A percentile compares a stretch with the other conserved stretches of the same genome.
Evolutionary conservation across 352 stramenopile species (phyloP).

Genomic region (Phytopythium mirpurense): DNA sequence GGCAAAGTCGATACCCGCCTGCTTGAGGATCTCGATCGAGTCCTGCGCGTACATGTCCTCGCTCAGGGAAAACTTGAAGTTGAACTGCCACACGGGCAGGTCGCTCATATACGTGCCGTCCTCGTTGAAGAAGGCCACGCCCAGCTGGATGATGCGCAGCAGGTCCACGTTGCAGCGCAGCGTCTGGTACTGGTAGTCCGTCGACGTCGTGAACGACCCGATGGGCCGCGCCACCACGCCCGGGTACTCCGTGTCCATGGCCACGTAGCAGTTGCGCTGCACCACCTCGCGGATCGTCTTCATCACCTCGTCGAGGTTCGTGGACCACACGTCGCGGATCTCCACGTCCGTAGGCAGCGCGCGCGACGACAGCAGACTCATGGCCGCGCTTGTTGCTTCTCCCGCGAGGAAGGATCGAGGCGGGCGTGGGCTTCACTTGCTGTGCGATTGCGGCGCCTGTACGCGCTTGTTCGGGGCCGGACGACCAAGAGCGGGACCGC

Average conservation of each 20-base stretch:
- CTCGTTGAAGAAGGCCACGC: constrained; percentile 96
- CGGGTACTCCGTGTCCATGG: constrained; percentile 99
- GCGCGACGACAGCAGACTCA: constrained; percentile 32
- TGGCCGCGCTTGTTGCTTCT: too few relatives aligned
- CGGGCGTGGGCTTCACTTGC: not conserved
- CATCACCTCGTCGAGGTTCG: constrained; percentile 95
- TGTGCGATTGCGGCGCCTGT: not conserved
- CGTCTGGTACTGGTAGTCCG: constrained; percentile 98
- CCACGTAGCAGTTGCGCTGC: constrained; percentile 96
- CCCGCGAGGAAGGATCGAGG: too few relatives aligned
- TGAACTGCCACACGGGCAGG: constrained; percentile 99
- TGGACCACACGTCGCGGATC: constrained; percentile 93
- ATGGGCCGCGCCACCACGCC: constrained; percentile 97
- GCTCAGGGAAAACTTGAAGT: constrained; percentile 98
- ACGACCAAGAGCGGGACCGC: not conserved
- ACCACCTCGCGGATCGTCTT: constrained; percentile 94
- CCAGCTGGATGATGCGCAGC: constrained; percentile 98
- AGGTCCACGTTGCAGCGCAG: constrained; percentile 99
- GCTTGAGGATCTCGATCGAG: constrained; percentile 98
- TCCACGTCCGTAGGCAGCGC: constrained; percentile 80
- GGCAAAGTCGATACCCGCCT: constrained; percentile 97
- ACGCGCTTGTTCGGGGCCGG: not conserved
- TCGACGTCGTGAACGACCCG: constrained; percentile 91
- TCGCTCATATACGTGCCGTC: constrained; percentile 92
- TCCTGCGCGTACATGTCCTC: constrained; percentile 99